phyloP scores from a whole-genome alignment of 495 filamentous ascomycete genomes.

The Geoglossum glabrum region DNA sequence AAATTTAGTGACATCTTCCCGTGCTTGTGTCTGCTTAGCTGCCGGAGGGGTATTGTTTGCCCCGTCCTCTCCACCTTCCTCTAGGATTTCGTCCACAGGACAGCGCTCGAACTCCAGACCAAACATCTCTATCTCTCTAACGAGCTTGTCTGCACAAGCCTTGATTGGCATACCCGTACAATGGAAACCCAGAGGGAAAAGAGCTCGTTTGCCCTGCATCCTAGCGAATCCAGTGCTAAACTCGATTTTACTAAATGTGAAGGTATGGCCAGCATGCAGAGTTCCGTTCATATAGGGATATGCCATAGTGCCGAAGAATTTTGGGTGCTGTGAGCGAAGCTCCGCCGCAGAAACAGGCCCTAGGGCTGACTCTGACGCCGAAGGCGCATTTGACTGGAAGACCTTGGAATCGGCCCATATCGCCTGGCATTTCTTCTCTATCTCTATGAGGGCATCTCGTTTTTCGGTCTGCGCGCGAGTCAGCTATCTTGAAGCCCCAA shows the following conservation, averaged over 20 bases:
- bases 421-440: constrained; percentile 83
- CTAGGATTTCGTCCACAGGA: constrained; percentile 14
- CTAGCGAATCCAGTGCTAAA: constrained; percentile 66
- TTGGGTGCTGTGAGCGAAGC: constrained; percentile 62
- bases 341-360: constrained; percentile 47
- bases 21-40: constrained; percentile 34
- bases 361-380: constrained; percentile 49
- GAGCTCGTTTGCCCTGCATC: constrained; percentile 70
- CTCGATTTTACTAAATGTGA: constrained; percentile 78
- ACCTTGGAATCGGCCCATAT: constrained; percentile 60
- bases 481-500: not conserved
- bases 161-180: constrained; percentile 98
- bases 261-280: constrained; percentile 79
- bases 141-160: constrained; percentile 86
- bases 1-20: constrained; percentile 78
- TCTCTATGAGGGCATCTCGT: constrained; percentile 64
- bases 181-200: constrained; percentile 88
- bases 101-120: constrained; percentile 70
- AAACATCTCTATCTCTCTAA: constrained; percentile 74
- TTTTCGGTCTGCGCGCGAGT: constrained; percentile 53
- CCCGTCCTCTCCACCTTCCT: constrained; percentile 34
- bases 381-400: constrained; percentile 73
- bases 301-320: constrained; percentile 85
- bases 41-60: constrained; percentile 21
- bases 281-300: constrained; percentile 97